Evolutionary conservation across 1,139 yeast species (phyloP).

Genomic region (Yamadazyma taylorii): DNA sequence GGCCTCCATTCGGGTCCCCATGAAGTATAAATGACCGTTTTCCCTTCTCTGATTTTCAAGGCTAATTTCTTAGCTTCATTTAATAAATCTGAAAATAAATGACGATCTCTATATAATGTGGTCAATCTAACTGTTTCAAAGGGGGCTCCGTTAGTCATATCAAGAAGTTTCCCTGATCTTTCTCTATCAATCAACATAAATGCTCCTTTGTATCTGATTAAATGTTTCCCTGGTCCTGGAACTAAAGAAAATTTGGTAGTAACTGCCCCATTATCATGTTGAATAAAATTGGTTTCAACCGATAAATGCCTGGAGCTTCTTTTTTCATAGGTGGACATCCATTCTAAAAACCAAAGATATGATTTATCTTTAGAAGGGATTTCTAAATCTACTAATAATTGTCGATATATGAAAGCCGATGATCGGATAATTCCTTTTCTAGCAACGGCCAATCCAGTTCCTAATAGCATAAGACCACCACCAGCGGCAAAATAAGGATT

Average conservation of each 20-base stretch:
- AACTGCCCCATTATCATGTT: constrained; percentile 92
- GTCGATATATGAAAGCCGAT: constrained; percentile 72
- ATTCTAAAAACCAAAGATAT: constrained; percentile 90
- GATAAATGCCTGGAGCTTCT: constrained; percentile 81
- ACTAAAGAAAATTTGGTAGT: constrained; percentile 85
- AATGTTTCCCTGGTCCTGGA: constrained; percentile 98
- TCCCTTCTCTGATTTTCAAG: constrained; percentile 82
- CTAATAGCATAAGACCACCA: constrained; percentile 92
- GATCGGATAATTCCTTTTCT: constrained; percentile 67
- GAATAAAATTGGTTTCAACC: constrained; percentile 83
- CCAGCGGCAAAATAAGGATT: constrained; percentile 98
- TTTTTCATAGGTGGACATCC: constrained; percentile 87
- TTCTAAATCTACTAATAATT: constrained; percentile 86
- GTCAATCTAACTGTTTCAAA: constrained; percentile 94
- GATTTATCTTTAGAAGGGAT: constrained; percentile 93
- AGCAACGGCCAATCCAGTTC: constrained; percentile 80
- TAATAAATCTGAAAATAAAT: constrained; percentile 67
- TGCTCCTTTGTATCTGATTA: constrained; percentile 82
- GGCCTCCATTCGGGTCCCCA: constrained; percentile 99
- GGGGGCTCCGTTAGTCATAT: constrained; percentile 89
- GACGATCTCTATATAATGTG: constrained; percentile 80
- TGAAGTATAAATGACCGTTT: constrained; percentile 88
- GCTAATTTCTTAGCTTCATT: constrained; percentile 86
- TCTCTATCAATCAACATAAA: constrained; percentile 88
- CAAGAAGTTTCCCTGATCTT: constrained; percentile 84